Conservation (phyloP, 2,329 filamentous ascomycete species). For the Diaporthe longicolla region DNA sequence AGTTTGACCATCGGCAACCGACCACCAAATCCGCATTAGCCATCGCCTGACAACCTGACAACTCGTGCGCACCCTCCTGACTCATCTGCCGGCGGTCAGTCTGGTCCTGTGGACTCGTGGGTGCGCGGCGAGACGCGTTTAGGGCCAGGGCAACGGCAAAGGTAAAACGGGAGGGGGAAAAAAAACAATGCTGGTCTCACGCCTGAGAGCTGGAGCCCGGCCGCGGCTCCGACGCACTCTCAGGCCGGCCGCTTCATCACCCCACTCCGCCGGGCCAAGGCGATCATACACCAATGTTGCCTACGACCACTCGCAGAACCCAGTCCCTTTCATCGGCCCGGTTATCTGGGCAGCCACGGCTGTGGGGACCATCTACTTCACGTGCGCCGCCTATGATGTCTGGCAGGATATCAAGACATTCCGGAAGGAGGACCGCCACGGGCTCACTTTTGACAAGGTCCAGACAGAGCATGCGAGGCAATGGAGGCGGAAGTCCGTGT, state of each 20-base stretch:
- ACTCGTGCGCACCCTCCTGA: constrained; percentile 1
- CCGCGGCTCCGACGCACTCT: constrained; percentile 4
- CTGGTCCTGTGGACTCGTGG: constrained; percentile 10
- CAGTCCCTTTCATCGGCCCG: constrained; percentile 44
- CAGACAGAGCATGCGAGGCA: constrained; percentile 24
- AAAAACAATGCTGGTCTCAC: constrained; percentile 5
- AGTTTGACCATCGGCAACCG: not conserved
- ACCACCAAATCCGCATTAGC: not conserved
- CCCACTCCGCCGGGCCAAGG: not conserved
- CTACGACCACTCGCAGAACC: constrained; percentile 32
- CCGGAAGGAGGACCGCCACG: constrained; percentile 13
- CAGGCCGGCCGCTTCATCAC: not conserved
- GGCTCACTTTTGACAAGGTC: constrained; percentile 39
- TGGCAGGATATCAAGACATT: constrained; percentile 31
- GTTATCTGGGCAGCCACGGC: constrained; percentile 45
- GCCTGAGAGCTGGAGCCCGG: constrained; percentile 14
- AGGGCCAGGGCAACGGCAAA: not conserved
- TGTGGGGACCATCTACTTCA: constrained; percentile 41
- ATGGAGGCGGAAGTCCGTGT: not conserved
- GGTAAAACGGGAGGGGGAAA: not conserved
- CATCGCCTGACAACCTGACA: constrained; percentile 3
- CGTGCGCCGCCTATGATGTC: constrained; percentile 32
- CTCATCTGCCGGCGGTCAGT: not conserved
- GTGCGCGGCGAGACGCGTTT: not conserved
- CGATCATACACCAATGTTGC: not conserved